Evolutionary conservation across 2,329 filamentous ascomycete species (phyloP).

Genomic region (Didymella segeticola): DNA sequence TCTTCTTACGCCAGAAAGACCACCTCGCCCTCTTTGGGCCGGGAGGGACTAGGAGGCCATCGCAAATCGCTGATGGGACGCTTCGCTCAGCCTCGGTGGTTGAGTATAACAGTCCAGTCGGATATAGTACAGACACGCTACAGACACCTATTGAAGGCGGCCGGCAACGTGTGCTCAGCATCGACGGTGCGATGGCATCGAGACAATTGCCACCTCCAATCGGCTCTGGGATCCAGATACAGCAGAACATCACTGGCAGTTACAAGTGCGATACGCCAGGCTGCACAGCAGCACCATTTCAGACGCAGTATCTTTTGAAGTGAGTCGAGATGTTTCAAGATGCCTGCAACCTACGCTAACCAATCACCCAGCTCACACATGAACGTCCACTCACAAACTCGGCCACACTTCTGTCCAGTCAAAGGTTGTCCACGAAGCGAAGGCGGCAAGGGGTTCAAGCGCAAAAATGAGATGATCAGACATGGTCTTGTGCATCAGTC

Average conservation of each 20-base stretch:
- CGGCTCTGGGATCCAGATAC: constrained; percentile 39
- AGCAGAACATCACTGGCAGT: constrained; percentile 36
- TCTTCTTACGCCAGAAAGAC: constrained; percentile 41
- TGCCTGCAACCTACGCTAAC: not conserved
- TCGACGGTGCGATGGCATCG: constrained; percentile 38
- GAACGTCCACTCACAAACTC: constrained; percentile 68
- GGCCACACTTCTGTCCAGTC: constrained; percentile 70
- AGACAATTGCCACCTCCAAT: constrained; percentile 43
- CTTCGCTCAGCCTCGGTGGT: constrained; percentile 42
- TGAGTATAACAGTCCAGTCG: constrained; percentile 48
- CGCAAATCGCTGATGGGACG: constrained; percentile 45
- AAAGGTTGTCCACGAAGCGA: constrained; percentile 63
- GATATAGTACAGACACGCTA: constrained; percentile 39
- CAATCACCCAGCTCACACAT: constrained; percentile 67
- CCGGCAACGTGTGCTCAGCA: constrained; percentile 38
- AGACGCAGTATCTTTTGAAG: constrained; percentile 79
- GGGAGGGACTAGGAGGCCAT: constrained; percentile 38
- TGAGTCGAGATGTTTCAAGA: constrained; percentile 45
- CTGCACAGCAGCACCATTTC: constrained; percentile 76
- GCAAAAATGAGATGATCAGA: constrained; percentile 75
- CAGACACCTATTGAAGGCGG: constrained; percentile 36
- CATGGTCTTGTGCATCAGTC: constrained; percentile 90
- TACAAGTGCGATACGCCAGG: constrained; percentile 65
- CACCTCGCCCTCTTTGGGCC: constrained; percentile 36
- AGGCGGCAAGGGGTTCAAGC: constrained; percentile 71